These are phyloP conservation scores for Xerocomus brunneocitrinus DNA, from an alignment of 768 basidiomycete species.

Conservation along the genomic window DNA sequence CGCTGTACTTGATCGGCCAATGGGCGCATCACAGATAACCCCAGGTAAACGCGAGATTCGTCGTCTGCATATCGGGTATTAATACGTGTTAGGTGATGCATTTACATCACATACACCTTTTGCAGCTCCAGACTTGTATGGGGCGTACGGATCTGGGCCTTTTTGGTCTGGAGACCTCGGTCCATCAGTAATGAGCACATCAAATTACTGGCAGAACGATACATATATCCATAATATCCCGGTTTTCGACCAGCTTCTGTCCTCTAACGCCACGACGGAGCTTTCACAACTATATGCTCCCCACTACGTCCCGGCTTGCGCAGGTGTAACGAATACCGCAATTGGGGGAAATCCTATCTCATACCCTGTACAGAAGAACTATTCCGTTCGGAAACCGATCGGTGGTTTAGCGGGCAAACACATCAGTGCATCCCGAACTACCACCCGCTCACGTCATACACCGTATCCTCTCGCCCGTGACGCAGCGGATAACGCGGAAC, in stretches of 20 bases:
- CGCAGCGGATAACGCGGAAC: not conserved
- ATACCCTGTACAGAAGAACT: not conserved
- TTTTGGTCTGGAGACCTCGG: not conserved
- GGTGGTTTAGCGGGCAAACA: not conserved
- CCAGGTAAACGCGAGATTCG: not conserved
- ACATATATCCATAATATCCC: not conserved
- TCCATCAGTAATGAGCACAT: not conserved
- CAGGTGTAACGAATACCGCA: not conserved
- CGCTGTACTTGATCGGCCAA: not conserved
- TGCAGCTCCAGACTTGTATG: not conserved
- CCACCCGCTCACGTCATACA: not conserved
- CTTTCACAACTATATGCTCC: not conserved
- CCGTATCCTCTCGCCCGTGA: slow-evolving; percentile 4
- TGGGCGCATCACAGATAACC: not conserved
- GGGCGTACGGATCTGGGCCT: not conserved
- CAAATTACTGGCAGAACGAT: not conserved
- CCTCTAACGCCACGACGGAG: not conserved
- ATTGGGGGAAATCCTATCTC: not conserved
- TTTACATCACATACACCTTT: not conserved
- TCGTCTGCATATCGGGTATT: not conserved
- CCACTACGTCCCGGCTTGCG: not conserved
- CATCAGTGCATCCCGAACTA: not conserved
- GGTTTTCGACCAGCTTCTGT: not conserved
- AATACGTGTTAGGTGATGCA: slow-evolving; percentile 2
- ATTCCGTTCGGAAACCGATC: not conserved